phyloP scores from a whole-genome alignment of 805 yeast genomes.

The Clavispora vitiphila region DNA sequence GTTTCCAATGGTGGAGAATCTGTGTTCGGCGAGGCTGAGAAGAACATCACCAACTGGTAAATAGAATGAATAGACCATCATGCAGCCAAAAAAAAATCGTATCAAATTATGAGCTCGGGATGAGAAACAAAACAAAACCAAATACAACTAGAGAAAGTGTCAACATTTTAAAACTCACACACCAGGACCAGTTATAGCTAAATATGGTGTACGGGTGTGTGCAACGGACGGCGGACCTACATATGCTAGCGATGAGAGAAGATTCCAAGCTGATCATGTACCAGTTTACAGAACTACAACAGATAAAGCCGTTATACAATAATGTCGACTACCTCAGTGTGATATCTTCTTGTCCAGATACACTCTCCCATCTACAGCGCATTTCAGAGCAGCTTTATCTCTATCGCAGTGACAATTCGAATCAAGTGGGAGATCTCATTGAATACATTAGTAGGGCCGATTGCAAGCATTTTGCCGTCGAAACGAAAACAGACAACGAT shows the following conservation, averaged over 20 bases:
- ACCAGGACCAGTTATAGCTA: too few species aligned
- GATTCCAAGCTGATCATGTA: neutral
- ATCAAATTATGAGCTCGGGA: too few species aligned
- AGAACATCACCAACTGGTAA: conserved; percentile 84
- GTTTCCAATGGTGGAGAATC: conserved; percentile 48
- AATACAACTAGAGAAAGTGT: too few species aligned
- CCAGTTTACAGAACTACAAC: neutral
- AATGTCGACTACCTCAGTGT: neutral
- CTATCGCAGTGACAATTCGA: neutral
- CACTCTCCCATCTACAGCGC: neutral
- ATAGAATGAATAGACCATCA: neutral
- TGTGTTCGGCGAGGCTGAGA: conserved; percentile 92
- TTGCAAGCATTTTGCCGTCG: neutral
- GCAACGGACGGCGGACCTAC: neutral
- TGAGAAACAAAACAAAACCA: too few species aligned
- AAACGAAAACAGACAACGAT: neutral
- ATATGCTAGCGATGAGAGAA: neutral
- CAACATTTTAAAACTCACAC: too few species aligned
- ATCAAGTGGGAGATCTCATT: neutral
- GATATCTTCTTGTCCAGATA: neutral
- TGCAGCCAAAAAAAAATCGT: too few species aligned
- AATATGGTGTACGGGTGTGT: neutral
- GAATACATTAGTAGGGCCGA: neutral
- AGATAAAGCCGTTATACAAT: neutral
- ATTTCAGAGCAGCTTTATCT: neutral